phyloP scores from a whole-genome alignment of 371 early-diverging fungal genomes.

The Nosema muscidifuracis region DNA sequence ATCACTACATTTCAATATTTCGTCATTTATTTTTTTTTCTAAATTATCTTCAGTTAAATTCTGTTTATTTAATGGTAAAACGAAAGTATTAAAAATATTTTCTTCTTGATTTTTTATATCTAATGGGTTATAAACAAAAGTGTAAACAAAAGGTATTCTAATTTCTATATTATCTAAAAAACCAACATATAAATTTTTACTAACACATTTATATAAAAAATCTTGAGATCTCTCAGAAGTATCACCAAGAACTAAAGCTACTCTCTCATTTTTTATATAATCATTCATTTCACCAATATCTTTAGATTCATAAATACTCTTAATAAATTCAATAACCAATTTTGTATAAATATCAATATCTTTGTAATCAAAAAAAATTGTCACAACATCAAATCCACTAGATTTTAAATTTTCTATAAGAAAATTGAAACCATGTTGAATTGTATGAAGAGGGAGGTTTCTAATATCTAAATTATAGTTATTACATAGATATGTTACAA shows the following conservation, averaged over 20 bases:
- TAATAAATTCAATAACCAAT: constrained; percentile 14
- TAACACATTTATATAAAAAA: constrained; percentile 25
- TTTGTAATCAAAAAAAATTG: constrained; percentile 33
- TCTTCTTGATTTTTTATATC: not conserved
- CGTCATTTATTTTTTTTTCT: not conserved
- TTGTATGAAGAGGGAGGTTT: constrained; percentile 26
- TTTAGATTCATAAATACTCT: constrained; percentile 11
- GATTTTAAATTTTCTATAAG: constrained; percentile 23
- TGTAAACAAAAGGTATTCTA: constrained; percentile 25
- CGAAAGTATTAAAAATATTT: not conserved
- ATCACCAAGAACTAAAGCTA: constrained; percentile 43
- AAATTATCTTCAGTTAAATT: not conserved
- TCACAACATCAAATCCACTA: constrained; percentile 18
- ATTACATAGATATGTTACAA: constrained; percentile 18
- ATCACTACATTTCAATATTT: not conserved
- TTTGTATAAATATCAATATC: constrained; percentile 4
- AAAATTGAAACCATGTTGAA: constrained; percentile 31
- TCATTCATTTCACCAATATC: constrained; percentile 1
- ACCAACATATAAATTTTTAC: constrained; percentile 12
- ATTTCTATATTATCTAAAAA: constrained; percentile 33
- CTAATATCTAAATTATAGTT: constrained; percentile 22
- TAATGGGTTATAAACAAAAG: constrained; percentile 22
- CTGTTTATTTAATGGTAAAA: not conserved
- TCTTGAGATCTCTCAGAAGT: not conserved
- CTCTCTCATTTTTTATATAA: constrained; percentile 35